These are phyloP conservation scores for Yarrowia divulgata DNA, from an alignment of 805 yeast species.

Conservation along the genomic window DNA sequence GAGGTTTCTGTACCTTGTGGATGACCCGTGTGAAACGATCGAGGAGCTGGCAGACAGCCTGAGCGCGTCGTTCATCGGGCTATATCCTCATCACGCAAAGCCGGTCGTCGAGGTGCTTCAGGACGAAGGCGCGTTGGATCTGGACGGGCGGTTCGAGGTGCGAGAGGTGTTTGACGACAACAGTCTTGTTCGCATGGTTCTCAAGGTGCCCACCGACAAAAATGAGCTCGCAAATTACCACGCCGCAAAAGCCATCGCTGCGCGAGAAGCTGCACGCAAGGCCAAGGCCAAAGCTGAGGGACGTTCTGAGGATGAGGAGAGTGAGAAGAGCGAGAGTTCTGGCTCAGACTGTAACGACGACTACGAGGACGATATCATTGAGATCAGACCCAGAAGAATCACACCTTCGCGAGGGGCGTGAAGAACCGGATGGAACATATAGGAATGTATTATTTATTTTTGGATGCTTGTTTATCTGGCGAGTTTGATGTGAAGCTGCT, in stretches of 20 bases:
- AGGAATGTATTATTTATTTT: no score
- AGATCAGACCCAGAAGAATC: background rate
- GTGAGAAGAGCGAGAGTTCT: background rate
- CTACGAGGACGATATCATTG: background rate
- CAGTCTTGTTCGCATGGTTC: conserved; percentile 9
- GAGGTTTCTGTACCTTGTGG: conserved; percentile 1
- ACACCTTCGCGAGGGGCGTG: background rate
- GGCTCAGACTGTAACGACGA: background rate
- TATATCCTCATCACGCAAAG: conserved; percentile 9
- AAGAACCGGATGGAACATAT: no score
- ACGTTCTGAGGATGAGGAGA: background rate
- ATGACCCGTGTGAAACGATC: background rate
- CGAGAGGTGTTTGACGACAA: background rate
- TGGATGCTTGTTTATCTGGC: background rate
- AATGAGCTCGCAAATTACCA: conserved; percentile 9
- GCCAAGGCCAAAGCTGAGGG: background rate
- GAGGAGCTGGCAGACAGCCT: conserved; percentile 4
- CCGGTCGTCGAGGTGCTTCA: background rate
- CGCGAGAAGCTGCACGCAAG: background rate
- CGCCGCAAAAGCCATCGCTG: background rate
- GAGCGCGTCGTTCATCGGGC: background rate
- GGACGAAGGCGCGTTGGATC: background rate
- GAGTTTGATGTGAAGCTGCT: no score
- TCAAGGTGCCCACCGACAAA: background rate
- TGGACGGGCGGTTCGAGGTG: background rate